Evolutionary conservation across 2,329 filamentous ascomycete species (phyloP), one percentile per base, ranked within the genome.

Genomic region (Cercospora sp.): DNA sequence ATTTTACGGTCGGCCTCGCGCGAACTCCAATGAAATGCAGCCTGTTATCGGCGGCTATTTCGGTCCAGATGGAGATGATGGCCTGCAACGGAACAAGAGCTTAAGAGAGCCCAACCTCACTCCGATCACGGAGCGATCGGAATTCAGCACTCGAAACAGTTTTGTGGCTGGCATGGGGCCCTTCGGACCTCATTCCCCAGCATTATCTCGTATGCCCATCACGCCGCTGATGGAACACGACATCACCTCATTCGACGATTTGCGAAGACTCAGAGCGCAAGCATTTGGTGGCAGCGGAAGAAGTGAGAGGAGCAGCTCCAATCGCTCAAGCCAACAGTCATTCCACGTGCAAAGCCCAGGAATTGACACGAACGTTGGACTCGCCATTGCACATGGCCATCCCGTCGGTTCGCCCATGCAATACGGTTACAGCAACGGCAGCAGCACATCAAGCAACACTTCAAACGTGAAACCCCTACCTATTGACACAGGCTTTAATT

Each of bases 91-190:
- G 40, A 88, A 88, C 65, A 95, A 91, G 71, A 93, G 92, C 21
- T 88, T 91, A 21, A 88, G 91, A 49, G 94, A 97, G 77, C 94
- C 95, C 1, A 97, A 95, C 74, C 82, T 99, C 59, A 98, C 95
- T 1, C 95, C 95, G 5, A 98, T 99, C 74, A 98, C 94, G 0
- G 95, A 98, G 79, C 88, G 94, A 12, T 97, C 92, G 68, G 95
- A 99, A 80, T 97, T 97, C 83, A 97, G 93, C 51, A 97, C 96
- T 68, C 89, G 95, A 55, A 98, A 97, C 77, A 96, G 92, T 0
- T 88, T 97, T 67, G 91, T 96, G 82, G 73, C 72, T 55, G 90
- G 67, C 82, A 94, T 69, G 87, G 88, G 58, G 55, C 81, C 82
- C 64, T 80, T 81, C 68, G 77, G 80, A 10, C 81, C 82, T 0